A percentile compares a stretch with the other conserved stretches of the same genome.
Evolutionary conservation across 1,139 yeast species (phyloP).

Genomic region (Keqinozyma sinolaborantium): DNA sequence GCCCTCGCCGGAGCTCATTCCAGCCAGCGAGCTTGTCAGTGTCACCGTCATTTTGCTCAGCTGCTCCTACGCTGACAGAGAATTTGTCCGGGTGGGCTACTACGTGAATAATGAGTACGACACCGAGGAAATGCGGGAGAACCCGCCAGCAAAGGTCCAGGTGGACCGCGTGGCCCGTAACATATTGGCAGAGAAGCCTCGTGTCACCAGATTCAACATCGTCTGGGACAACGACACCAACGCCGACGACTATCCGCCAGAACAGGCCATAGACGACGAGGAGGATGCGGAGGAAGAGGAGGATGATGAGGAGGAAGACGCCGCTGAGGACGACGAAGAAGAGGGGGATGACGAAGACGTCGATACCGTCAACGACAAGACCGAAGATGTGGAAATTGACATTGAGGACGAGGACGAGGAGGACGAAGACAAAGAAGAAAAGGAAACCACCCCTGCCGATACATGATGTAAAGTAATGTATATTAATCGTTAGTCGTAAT

Average conservation of each 20-base stretch:
- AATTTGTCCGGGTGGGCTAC: constrained; percentile 95
- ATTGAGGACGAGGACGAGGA: constrained; percentile 28
- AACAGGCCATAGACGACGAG: constrained; percentile 40
- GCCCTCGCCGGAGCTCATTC: constrained; percentile 92
- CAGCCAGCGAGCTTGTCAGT: constrained; percentile 90
- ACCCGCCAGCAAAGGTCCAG: constrained; percentile 91
- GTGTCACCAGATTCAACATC: constrained; percentile 93
- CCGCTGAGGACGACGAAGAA: constrained; percentile 50
- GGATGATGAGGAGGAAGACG: constrained; percentile 58
- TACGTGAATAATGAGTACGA: constrained; percentile 97
- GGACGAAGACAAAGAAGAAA: constrained; percentile 34
- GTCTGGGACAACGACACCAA: constrained; percentile 82
- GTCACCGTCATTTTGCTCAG: constrained; percentile 91
- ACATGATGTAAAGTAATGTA: constrained; percentile 5
- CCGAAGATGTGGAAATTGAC: constrained; percentile 29
- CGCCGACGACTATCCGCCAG: constrained; percentile 71
- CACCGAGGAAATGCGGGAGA: constrained; percentile 84
- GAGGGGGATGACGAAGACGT: constrained; percentile 48
- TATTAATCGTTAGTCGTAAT: background rate
- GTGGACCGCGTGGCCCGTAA: constrained; percentile 93
- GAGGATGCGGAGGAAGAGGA: constrained; percentile 55
- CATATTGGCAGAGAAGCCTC: constrained; percentile 93
- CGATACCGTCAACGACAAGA: constrained; percentile 20
- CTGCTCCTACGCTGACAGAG: constrained; percentile 90
- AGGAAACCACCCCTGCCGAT: constrained; percentile 23